Conservation (phyloP, 441 rosid species). For the Adansonia madagascariensis region DNA sequence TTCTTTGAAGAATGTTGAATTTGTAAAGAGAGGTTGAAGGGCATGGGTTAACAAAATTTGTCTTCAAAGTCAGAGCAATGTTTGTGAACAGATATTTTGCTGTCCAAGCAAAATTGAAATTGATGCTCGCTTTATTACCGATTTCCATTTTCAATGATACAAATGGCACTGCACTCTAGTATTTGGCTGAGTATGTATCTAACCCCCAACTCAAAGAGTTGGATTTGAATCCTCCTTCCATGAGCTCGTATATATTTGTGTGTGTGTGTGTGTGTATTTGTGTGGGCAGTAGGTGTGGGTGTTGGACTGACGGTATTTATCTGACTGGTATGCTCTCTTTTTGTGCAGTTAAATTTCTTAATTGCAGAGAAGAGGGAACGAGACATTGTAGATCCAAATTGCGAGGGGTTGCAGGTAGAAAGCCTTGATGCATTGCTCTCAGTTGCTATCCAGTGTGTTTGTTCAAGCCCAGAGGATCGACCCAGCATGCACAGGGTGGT, state of each 20-base stretch:
- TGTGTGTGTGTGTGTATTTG: background rate
- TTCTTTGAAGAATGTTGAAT: background rate
- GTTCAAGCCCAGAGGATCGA: constrained; percentile 82
- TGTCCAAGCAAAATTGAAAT: background rate
- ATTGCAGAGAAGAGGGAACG: constrained; percentile 64
- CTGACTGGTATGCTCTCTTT: constrained; percentile 18
- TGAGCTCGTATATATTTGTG: background rate
- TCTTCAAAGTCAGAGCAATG: background rate
- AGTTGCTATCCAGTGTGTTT: constrained; percentile 87
- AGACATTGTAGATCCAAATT: constrained; percentile 75
- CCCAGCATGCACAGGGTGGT: constrained; percentile 98
- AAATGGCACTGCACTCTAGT: background rate
- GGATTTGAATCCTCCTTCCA: background rate
- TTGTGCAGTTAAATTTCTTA: constrained; percentile 80
- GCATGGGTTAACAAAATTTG: background rate
- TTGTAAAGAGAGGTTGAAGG: constrained; percentile 8
- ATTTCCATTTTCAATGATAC: background rate
- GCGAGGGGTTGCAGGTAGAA: constrained; percentile 82
- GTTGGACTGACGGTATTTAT: background rate
- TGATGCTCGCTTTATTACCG: background rate
- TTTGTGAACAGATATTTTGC: background rate
- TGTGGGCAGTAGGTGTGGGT: background rate
- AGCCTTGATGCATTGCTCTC: constrained; percentile 84
- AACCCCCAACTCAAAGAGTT: background rate
- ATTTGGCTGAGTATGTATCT: background rate